Conservation (phyloP, 1,139 yeast genomes). For the Entelexis sorbosivorans region DNA sequence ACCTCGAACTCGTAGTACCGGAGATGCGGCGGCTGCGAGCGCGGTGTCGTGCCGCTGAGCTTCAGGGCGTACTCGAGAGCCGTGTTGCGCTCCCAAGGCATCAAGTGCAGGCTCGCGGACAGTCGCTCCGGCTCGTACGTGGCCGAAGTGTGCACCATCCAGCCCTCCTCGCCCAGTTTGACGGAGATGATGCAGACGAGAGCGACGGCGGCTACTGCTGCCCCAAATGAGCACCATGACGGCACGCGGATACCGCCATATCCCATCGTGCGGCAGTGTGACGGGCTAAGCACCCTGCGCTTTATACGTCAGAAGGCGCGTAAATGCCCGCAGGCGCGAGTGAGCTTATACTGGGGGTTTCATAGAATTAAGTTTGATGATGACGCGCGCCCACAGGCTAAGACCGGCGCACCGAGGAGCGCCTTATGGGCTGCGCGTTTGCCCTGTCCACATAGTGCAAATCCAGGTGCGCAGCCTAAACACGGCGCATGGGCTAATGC, state of each 20-base stretch:
- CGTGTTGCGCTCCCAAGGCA: constrained; percentile 28
- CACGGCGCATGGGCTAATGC: no score
- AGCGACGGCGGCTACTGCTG: background rate
- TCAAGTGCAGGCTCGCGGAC: background rate
- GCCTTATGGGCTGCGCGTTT: no score
- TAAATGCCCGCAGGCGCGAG: background rate
- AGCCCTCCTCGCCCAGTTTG: background rate
- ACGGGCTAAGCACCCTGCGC: background rate
- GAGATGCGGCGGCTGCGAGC: constrained; percentile 15
- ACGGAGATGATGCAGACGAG: background rate
- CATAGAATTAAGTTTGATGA: constrained; percentile 2
- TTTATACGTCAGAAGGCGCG: background rate
- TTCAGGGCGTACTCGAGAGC: constrained; percentile 26
- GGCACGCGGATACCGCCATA: background rate
- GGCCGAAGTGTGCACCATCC: background rate
- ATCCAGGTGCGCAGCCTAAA: no score
- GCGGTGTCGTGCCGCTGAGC: constrained; percentile 18
- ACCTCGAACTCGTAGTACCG: constrained; percentile 20
- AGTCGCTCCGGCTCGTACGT: background rate
- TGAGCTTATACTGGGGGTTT: background rate
- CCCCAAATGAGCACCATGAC: background rate
- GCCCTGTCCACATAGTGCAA: no score
- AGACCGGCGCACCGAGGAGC: no score
- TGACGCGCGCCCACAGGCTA: no score
- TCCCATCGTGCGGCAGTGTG: background rate